Conservation (phyloP, 2,329 filamentous ascomycete genomes). For the Pezicula neosporulosa region DNA sequence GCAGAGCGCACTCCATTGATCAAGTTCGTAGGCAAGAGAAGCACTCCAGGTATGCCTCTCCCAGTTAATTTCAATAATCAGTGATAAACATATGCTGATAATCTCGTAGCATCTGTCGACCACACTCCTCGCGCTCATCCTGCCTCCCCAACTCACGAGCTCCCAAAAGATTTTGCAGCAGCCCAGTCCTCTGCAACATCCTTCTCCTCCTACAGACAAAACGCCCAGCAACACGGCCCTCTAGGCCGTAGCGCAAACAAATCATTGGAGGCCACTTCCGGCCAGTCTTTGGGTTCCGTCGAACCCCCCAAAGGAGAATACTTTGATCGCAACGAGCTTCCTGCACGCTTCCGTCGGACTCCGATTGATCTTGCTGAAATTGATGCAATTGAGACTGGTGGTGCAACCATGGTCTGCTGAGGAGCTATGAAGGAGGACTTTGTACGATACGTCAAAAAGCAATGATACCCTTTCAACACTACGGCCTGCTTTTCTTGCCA, state of each 20-base stretch:
- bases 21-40: slow-evolving; percentile 37
- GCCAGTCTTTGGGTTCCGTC: slow-evolving; percentile 70
- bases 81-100: slow-evolving; percentile 9
- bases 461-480: slow-evolving; percentile 11
- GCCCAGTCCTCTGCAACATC: slow-evolving; percentile 30
- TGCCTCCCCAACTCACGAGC: slow-evolving; percentile 46
- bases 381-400: slow-evolving; percentile 91
- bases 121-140: slow-evolving; percentile 56
- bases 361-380: slow-evolving; percentile 81
- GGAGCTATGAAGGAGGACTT: neutral
- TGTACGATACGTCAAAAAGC: slow-evolving; percentile 6
- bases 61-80: neutral
- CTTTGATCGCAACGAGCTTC: slow-evolving; percentile 89
- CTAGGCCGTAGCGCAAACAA: slow-evolving; percentile 32
- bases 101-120: slow-evolving; percentile 45
- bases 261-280: slow-evolving; percentile 35
- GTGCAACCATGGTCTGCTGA: slow-evolving; percentile 59
- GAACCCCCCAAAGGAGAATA: slow-evolving; percentile 68
- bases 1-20: slow-evolving; percentile 36
- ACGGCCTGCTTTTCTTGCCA: slow-evolving; percentile 6
- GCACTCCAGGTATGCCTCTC: slow-evolving; percentile 31
- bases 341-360: slow-evolving; percentile 73
- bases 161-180: slow-evolving; percentile 52
- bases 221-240: slow-evolving; percentile 57
- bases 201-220: slow-evolving; percentile 56